Evolutionary conservation across 2,329 filamentous ascomycete genomes (phyloP).

Genomic region (Shiraia bambusicola): DNA sequence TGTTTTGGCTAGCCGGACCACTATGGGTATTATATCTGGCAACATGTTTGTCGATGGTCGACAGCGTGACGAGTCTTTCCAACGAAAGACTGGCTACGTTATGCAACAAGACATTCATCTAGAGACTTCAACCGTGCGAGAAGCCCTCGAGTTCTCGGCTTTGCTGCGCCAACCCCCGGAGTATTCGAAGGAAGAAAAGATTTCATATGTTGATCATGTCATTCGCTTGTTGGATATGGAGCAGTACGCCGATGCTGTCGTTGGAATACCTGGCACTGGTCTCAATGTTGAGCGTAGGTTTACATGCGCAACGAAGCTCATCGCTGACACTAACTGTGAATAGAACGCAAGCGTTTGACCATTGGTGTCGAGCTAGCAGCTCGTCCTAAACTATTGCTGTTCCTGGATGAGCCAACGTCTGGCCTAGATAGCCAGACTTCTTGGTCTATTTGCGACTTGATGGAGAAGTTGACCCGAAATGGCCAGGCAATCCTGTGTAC

Average conservation of each 20-base stretch:
- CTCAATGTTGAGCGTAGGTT: conserved; percentile 49
- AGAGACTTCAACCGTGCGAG: conserved; percentile 33
- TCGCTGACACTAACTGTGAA: conserved; percentile 1
- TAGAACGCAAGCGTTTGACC: conserved; percentile 62
- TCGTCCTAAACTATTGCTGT: conserved; percentile 33
- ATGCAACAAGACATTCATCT: conserved; percentile 61
- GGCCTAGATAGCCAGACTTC: conserved; percentile 65
- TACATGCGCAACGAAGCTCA: conserved; percentile 30
- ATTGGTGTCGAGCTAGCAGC: conserved; percentile 54
- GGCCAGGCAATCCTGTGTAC: conserved; percentile 84
- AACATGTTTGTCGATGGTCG: conserved; percentile 31
- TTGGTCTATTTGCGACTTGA: conserved; percentile 70
- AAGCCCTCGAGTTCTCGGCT: conserved; percentile 48
- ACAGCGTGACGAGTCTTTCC: conserved; percentile 70
- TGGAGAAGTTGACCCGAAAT: conserved; percentile 82
- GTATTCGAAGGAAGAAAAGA: conserved; percentile 13
- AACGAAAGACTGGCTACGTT: conserved; percentile 84
- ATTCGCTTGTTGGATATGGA: conserved; percentile 20
- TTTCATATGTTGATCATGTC: conserved; percentile 23
- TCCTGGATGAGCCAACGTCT: conserved; percentile 67
- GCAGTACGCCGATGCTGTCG: conserved; percentile 23
- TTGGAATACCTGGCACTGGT: conserved; percentile 18
- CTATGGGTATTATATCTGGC: conserved; percentile 32
- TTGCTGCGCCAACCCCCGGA: conserved; percentile 24
- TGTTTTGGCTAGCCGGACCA: conserved; percentile 55